Percentiles rank a stretch among this genome's conserved stretches.
Evolutionary conservation across 495 filamentous ascomycete species (phyloP).

Genomic region (Parmelia sp.): DNA sequence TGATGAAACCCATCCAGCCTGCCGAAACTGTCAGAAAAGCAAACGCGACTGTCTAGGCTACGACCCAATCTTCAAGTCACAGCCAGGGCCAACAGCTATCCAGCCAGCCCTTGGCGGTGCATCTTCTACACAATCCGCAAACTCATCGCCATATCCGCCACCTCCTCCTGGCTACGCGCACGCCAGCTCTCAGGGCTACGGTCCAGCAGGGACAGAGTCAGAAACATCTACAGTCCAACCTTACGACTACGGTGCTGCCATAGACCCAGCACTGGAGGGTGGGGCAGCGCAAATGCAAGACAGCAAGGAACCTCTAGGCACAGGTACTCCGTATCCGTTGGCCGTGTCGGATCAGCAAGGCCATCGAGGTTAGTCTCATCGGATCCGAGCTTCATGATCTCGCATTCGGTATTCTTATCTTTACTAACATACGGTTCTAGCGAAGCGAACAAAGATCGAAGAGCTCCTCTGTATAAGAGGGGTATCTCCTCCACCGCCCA

Average conservation of each 20-base stretch:
- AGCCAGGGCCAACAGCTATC: constrained; percentile 69
- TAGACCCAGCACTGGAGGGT: constrained; percentile 68
- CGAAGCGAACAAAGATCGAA: constrained; percentile 65
- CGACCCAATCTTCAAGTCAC: constrained; percentile 94
- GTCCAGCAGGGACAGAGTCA: constrained; percentile 33
- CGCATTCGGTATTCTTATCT: not conserved
- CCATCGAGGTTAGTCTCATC: constrained; percentile 35
- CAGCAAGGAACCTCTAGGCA: constrained; percentile 31
- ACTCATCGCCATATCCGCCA: constrained; percentile 37
- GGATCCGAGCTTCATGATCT: not conserved
- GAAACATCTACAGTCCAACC: constrained; percentile 44
- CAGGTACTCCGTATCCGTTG: constrained; percentile 38
- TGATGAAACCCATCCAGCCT: constrained; percentile 90
- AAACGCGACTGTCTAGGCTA: constrained; percentile 97
- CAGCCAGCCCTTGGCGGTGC: constrained; percentile 63
- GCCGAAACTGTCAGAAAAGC: constrained; percentile 96
- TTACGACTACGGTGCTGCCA: constrained; percentile 57
- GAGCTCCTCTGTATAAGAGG: constrained; percentile 67
- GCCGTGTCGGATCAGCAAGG: constrained; percentile 34
- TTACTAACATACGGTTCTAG: constrained; percentile 37
- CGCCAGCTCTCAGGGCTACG: constrained; percentile 39
- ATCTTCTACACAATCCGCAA: constrained; percentile 39
- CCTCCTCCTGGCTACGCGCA: constrained; percentile 54
- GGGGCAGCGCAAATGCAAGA: constrained; percentile 23
- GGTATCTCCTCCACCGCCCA: constrained; percentile 52